Base-by-base conservation (phyloP, 176 grass and related monocot species). In the Puccinellia tenuiflora region DNA sequence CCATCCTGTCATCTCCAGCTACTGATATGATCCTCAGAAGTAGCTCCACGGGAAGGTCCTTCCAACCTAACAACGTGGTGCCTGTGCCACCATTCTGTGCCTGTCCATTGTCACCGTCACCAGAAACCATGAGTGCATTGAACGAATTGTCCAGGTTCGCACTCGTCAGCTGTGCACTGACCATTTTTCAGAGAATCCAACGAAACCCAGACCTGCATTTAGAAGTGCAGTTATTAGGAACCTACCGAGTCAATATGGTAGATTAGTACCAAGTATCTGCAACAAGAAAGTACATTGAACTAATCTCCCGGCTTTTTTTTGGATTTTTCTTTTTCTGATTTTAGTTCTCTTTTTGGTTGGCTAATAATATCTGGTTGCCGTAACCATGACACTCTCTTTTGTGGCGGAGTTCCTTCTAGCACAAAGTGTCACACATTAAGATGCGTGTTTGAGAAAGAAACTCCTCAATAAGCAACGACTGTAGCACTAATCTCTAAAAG, bases 41-140 rank as follows among this genome's bases (percentile, higher is more conserved):
- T 13, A 99, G 88, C 78, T 99, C 97, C 89, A 94, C 84, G 26
- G 97, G 97, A 50, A 99, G 93, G 75, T 99, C 97, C 67, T 99
- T 99, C 97, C 97, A 99, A 35, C 86, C 88, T 7, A 76, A 71
- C 70, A 99, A 89, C 38, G 81, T 57, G 16, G 76, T 53, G 10
- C 40, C 83, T 43, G 40, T 78, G 38, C 43, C 83, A 52, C 33
- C 83, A 76, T 74, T 80, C 34, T 84, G 88, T 62, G 71, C 47
- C 34, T 75, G 75, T 29, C 51, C 81, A 80, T 51, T 88, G 64
- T 82, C 81, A 4, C 73, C 2, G 1, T 52, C 76, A 54, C 72
- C 47, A 9, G 69, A 87, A 53, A 92, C 85, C 81, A 96, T 86
- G 4, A 87, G 85, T 18, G 55, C 76, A 45, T 91, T 43, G 43